Evolutionary conservation across 2,329 filamentous ascomycete genomes (phyloP).

Genomic region (Fusarium marasasianum): DNA sequence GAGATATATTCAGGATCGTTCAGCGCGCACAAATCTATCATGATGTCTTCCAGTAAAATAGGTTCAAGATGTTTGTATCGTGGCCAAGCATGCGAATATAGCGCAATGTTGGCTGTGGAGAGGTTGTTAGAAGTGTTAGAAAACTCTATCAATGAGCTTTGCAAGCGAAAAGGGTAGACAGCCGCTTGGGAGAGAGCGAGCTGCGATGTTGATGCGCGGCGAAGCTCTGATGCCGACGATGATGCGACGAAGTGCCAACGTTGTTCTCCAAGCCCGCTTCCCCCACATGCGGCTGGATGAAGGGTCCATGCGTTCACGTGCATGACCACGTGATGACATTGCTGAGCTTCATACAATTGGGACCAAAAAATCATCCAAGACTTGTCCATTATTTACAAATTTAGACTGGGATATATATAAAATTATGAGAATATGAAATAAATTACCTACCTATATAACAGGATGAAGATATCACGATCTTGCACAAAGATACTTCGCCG

Average conservation of each 20-base stretch:
- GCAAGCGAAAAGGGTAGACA: conserved; percentile 19
- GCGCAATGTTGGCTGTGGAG: conserved; percentile 25
- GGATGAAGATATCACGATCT: not conserved
- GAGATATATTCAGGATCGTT: conserved; percentile 45
- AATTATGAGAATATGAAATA: not conserved
- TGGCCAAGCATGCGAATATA: conserved; percentile 36
- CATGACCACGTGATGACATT: not conserved
- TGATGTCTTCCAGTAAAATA: conserved; percentile 49
- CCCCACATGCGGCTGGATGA: conserved; percentile 35
- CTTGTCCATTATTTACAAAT: not conserved
- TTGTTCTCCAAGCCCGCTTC: conserved; percentile 37
- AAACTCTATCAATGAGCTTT: conserved; percentile 18
- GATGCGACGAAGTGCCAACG: conserved; percentile 44
- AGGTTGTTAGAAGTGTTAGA: not conserved
- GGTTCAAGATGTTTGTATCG: conserved; percentile 38
- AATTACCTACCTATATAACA: no score
- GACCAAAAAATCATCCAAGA: no score
- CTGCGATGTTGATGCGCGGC: conserved; percentile 34
- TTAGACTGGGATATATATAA: not conserved
- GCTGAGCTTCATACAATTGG: not conserved
- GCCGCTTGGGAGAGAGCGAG: conserved; percentile 18
- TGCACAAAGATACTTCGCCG: not conserved
- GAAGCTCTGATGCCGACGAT: conserved; percentile 42
- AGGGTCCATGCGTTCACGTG: conserved; percentile 26
- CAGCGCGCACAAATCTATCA: conserved; percentile 53